Conservation (phyloP, 345 rosid genomes). For the Alliaria petiolata region DNA sequence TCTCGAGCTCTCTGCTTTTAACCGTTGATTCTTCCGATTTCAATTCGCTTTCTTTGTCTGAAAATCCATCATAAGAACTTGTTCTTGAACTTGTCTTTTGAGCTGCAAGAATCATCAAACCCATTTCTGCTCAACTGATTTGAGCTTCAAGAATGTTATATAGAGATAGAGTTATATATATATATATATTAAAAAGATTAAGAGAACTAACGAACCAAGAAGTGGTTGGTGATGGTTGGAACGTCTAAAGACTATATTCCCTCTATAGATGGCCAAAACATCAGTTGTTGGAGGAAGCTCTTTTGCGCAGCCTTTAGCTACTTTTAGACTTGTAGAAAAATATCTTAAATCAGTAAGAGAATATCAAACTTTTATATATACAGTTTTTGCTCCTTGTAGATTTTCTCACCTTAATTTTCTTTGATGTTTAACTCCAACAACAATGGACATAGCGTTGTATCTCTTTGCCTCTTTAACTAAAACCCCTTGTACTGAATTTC, state of each 20-base stretch:
- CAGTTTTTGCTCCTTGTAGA: neutral
- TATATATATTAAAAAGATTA: neutral
- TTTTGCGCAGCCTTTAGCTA: constrained; percentile 69
- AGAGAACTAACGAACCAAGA: constrained; percentile 45
- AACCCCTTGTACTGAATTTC: constrained; percentile 48
- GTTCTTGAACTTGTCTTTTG: constrained; percentile 43
- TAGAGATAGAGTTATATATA: neutral
- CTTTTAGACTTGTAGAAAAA: constrained; percentile 34
- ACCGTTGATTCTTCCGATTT: constrained; percentile 38
- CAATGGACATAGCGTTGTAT: constrained; percentile 46
- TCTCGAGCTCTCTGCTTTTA: constrained; percentile 21
- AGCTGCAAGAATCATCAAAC: constrained; percentile 40
- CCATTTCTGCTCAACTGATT: neutral
- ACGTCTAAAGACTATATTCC: constrained; percentile 64
- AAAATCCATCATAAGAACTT: constrained; percentile 34
- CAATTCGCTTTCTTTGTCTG: constrained; percentile 31
- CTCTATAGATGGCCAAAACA: constrained; percentile 67
- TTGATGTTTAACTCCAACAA: constrained; percentile 60
- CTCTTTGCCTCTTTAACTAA: constrained; percentile 68
- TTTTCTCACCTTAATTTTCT: constrained; percentile 48
- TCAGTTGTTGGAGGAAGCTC: constrained; percentile 58
- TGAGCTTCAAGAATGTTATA: neutral
- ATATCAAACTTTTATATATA: neutral
- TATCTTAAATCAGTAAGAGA: neutral
- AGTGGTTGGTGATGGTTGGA: constrained; percentile 46